These are phyloP conservation scores for Goffeauzyma gilvescens DNA, from an alignment of 768 basidiomycete species.

Conservation along the genomic window DNA sequence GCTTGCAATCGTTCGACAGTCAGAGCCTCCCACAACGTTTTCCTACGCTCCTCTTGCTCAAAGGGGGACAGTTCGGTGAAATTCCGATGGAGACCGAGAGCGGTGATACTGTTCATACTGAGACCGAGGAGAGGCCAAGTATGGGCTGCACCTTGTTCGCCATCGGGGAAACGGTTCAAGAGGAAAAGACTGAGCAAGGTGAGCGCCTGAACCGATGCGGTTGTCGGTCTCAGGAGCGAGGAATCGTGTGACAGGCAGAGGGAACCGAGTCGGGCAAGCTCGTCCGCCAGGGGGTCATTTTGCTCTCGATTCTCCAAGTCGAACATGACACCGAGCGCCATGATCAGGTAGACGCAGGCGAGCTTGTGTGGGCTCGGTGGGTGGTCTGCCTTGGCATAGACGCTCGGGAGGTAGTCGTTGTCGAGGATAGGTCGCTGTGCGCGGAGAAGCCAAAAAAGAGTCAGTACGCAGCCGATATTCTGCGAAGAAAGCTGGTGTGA, in stretches of 20 bases:
- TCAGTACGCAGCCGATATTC: not conserved
- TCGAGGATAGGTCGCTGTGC: constrained; percentile 21
- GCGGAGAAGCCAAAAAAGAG: not conserved
- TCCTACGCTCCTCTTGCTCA: constrained; percentile 25
- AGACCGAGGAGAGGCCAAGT: constrained; percentile 30
- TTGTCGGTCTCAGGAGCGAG: constrained; percentile 17
- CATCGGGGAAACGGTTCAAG: constrained; percentile 19
- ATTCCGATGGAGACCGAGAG: constrained; percentile 30
- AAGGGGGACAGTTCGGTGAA: constrained; percentile 21
- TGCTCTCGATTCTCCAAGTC: constrained; percentile 20
- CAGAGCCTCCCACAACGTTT: constrained; percentile 29
- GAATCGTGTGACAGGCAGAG: constrained; percentile 23
- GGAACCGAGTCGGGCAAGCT: constrained; percentile 23
- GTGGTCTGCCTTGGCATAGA: constrained; percentile 17
- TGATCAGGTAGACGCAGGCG: constrained; percentile 29
- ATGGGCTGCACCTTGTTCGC: constrained; percentile 22
- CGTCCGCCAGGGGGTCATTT: constrained; percentile 23
- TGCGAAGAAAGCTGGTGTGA: not conserved
- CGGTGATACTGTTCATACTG: constrained; percentile 21
- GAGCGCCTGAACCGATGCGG: constrained; percentile 28
- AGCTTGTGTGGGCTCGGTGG: constrained; percentile 26
- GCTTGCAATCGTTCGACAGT: constrained; percentile 28
- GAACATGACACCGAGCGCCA: constrained; percentile 29
- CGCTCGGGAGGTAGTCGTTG: constrained; percentile 19
- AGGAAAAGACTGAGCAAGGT: constrained; percentile 25